A percentile compares a stretch with the other conserved stretches of the same genome.
phyloP scores from a whole-genome alignment of 768 basidiomycete species.

The Suillus spraguei region DNA sequence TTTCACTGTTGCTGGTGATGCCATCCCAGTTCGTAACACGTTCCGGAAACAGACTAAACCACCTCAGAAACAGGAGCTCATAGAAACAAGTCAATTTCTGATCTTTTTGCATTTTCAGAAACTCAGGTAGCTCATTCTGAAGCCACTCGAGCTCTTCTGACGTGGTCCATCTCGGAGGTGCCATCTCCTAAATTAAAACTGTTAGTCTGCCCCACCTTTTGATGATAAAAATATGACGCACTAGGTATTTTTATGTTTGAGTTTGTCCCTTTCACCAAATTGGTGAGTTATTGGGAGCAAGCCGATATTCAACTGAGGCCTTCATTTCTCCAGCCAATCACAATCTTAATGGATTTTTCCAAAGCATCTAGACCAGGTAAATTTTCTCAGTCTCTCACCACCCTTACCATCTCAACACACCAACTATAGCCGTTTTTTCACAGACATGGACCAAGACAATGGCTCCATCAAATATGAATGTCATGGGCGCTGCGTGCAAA shows the following conservation, averaged over 20 bases:
- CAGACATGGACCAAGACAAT: neutral
- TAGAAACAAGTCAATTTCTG: neutral
- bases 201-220: neutral
- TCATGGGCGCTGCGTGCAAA: neutral
- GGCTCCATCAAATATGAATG: neutral
- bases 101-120: neutral
- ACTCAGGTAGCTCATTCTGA: neutral
- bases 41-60: neutral
- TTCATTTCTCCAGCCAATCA: constrained; percentile 1
- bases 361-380: neutral
- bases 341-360: neutral
- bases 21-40: too few species aligned
- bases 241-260: neutral
- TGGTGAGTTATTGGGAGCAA: neutral
- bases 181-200: neutral
- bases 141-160: neutral
- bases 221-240: neutral
- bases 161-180: neutral
- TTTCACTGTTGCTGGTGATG: too few species aligned
- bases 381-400: neutral
- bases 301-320: neutral
- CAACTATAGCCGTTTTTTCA: neutral
- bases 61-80: neutral
- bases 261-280: neutral
- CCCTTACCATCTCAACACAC: neutral